These are phyloP conservation scores for Solidago caesia DNA, from an alignment of 129 eudicot genomes.

Conservation along the genomic window DNA sequence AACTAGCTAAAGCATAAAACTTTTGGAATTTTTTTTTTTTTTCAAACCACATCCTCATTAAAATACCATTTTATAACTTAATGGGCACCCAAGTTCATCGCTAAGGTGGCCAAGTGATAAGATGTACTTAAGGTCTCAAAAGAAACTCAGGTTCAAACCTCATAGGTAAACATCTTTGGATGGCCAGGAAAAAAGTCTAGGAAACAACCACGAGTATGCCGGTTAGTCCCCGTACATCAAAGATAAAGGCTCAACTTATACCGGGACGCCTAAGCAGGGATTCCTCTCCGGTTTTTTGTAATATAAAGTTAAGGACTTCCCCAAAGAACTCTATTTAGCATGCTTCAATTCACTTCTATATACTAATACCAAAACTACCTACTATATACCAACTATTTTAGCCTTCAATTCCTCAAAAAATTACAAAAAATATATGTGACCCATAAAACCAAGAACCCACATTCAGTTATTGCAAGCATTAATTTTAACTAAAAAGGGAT, in stretches of 20 bases:
- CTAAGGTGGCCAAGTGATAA: not conserved
- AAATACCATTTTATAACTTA: not conserved
- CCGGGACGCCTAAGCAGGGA: not conserved
- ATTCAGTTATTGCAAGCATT: not conserved
- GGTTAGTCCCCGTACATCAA: no score
- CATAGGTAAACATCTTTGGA: not conserved
- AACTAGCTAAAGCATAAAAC: not conserved
- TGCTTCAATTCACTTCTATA: not conserved
- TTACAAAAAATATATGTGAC: not conserved
- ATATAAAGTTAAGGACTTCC: no score
- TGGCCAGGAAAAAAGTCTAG: not conserved
- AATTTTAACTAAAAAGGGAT: conserved; percentile 5
- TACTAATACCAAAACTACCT: conserved; percentile 11
- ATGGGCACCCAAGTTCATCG: not conserved
- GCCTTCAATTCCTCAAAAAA: conserved; percentile 6
- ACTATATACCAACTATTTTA: not conserved
- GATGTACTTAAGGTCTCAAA: not conserved
- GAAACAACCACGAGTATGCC: not conserved
- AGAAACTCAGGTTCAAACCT: not conserved
- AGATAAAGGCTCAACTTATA: not conserved
- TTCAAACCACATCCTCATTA: not conserved
- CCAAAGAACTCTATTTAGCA: no score
- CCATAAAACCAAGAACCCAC: not conserved
- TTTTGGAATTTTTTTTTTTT: not conserved
- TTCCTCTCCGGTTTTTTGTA: not conserved